These are phyloP conservation scores for Raphanus hybrid DNA, from an alignment of 441 rosid species.

Conservation along the genomic window DNA sequence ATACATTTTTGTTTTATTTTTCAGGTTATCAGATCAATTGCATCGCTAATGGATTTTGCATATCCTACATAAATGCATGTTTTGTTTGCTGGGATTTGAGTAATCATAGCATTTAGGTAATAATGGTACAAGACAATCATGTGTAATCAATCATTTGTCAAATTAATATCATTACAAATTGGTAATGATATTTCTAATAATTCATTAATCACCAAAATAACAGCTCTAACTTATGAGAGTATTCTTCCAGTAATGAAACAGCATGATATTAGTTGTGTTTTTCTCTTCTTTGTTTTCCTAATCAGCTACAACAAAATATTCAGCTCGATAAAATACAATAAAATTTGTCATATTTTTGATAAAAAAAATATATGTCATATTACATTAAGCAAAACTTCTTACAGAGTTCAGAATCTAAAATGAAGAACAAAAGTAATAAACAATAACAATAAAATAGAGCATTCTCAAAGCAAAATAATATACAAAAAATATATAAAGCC, in stretches of 20 bases:
- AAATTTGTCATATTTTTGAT: too few species aligned
- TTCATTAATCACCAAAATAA: constrained; percentile 31
- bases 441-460: constrained; percentile 21
- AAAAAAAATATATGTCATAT: too few species aligned
- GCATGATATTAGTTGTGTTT: constrained; percentile 33
- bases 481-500: constrained; percentile 46
- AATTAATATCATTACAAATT: constrained; percentile 30
- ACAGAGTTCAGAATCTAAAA: constrained; percentile 32
- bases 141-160: constrained; percentile 38
- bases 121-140: constrained; percentile 30
- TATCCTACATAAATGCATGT: constrained; percentile 36
- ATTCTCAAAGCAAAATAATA: background rate
- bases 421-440: constrained; percentile 3
- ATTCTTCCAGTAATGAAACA: constrained; percentile 37
- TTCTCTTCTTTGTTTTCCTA: constrained; percentile 1
- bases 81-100: constrained; percentile 17
- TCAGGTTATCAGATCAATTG: background rate
- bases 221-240: constrained; percentile 38
- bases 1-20: background rate
- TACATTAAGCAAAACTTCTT: too few species aligned
- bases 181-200: constrained; percentile 30
- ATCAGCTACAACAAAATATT: constrained; percentile 7
- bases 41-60: constrained; percentile 23
- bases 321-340: too few species aligned
- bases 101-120: constrained; percentile 12